phyloP scores from a whole-genome alignment of 306 rosid genomes.

The Sicyos edulis region DNA sequence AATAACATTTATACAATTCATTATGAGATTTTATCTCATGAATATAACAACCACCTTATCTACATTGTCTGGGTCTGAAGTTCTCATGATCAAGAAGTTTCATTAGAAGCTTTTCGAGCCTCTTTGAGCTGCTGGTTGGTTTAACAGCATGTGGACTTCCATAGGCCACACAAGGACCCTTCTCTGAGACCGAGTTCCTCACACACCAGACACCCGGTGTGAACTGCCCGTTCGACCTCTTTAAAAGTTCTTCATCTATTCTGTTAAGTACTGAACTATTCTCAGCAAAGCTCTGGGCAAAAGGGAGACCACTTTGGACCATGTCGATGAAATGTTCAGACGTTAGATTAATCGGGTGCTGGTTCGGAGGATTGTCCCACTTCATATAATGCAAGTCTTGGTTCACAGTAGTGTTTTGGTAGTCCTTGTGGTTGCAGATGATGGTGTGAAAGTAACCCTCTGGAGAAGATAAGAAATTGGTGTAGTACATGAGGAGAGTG shows the following conservation, averaged over 20 bases:
- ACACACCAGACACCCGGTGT: constrained; percentile 75
- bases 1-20: no score
- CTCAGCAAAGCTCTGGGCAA: constrained; percentile 46
- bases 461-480: constrained; percentile 64
- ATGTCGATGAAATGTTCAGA: constrained; percentile 61
- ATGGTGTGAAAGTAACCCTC: constrained; percentile 93
- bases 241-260: constrained; percentile 53
- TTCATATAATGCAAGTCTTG: constrained; percentile 60
- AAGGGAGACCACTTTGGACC: constrained; percentile 66
- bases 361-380: constrained; percentile 76
- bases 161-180: constrained; percentile 43
- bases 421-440: constrained; percentile 82
- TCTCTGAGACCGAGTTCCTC: constrained; percentile 33
- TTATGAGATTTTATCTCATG: no score
- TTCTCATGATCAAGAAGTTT: constrained; percentile 61
- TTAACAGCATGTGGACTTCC: constrained; percentile 53
- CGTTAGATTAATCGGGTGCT: constrained; percentile 47
- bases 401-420: constrained; percentile 79
- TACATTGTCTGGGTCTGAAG: constrained; percentile 81
- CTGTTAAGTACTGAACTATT: constrained; percentile 63
- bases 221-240: constrained; percentile 45
- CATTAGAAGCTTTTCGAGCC: constrained; percentile 65
- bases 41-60: constrained; percentile 23
- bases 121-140: constrained; percentile 54
- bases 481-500: constrained; percentile 78